Base-by-base conservation (phyloP, 371 early-diverging fungal genomes). In the Rhizopus stolonifer region DNA sequence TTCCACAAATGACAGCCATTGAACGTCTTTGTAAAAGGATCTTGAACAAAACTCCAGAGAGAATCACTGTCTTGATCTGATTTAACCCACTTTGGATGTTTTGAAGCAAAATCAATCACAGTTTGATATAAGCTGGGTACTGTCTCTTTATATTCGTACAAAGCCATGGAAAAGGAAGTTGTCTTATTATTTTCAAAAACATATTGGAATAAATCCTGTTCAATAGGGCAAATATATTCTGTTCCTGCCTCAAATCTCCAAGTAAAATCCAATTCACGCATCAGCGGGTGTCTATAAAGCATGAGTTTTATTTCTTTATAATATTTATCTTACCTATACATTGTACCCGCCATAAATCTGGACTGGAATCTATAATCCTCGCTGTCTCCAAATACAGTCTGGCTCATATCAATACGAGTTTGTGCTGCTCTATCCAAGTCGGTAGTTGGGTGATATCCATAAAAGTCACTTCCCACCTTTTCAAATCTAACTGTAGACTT, bases 1-100 rank as follows among this genome's bases (percentile, higher is more conserved):
- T 65, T 72, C 93, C 95, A 93, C 54, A 92, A 91, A 61, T 93
- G 92, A 65, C 92, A 92, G n/a, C 82, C 74, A 48, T 85, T 84
- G 54, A 78, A 85, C 4, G 65, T 65, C 26, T 81, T 76, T 1
- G 58, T 49, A 17, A 79, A 67, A 24, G 69, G 70, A 54, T 83
- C 77, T 17, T 69, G 65, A 54, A 82, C 56, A 53, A 77, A 77
- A 34, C 52, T 52, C 73, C 77, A 72, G 8, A 77, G 44, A 8
- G 58, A 54, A 4, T 61, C 49, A 1, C 49, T 24, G 10, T 65
- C 46, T 15, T 54, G 40, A 4, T 36, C 26, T 9, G 49, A 49
- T 18, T 61, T 45, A 18, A 70, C 57, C 46, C 46, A 49, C 3
- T 64, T 22, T 25, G 77, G 61, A 56, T 86, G 63, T 21, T 72